Percentiles rank a stretch among this genome's conserved stretches.
Conservation (phyloP, 1,284 basidiomycete genomes). For the Tetrapyrgos nigripes region DNA sequence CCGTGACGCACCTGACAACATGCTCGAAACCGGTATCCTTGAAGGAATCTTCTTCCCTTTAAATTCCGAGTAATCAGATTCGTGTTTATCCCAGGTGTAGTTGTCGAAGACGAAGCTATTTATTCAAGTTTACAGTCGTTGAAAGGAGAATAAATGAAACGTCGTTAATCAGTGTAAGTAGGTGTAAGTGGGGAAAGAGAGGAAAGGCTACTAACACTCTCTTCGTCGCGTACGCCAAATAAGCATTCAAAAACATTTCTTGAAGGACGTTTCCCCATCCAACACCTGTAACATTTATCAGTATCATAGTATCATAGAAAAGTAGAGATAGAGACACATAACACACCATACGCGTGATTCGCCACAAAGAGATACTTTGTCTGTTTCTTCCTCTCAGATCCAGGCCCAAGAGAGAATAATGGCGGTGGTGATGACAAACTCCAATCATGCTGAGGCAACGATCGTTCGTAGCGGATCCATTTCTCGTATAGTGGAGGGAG, state of each 20-base stretch:
- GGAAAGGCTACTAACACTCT: constrained; percentile 2
- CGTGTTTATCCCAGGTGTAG: constrained; percentile 42
- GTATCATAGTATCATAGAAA: background rate
- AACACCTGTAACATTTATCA: constrained; percentile 35
- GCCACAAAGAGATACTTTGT: constrained; percentile 54
- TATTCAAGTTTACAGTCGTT: too few relatives aligned
- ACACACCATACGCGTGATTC: constrained; percentile 53
- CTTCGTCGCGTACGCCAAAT: constrained; percentile 46
- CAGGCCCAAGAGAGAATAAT: too few relatives aligned
- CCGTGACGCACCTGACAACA: constrained; percentile 44
- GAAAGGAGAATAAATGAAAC: background rate
- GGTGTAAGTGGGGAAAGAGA: background rate
- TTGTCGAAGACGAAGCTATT: constrained; percentile 49
- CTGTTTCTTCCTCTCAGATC: constrained; percentile 47
- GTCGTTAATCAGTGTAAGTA: background rate
- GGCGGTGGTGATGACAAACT: too few relatives aligned
- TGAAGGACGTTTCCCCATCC: constrained; percentile 70
- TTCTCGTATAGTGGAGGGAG: constrained; percentile 7
- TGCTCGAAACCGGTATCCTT: constrained; percentile 48
- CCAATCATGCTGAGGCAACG: constrained; percentile 18
- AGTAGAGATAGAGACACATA: background rate
- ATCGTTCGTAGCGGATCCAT: constrained; percentile 4
- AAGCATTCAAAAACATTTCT: constrained; percentile 56
- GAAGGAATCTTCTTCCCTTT: constrained; percentile 48
- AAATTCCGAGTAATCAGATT: constrained; percentile 37